Evolutionary conservation across 140 eudicot genomes (phyloP).

Genomic region (Ambrosia hybrid): DNA sequence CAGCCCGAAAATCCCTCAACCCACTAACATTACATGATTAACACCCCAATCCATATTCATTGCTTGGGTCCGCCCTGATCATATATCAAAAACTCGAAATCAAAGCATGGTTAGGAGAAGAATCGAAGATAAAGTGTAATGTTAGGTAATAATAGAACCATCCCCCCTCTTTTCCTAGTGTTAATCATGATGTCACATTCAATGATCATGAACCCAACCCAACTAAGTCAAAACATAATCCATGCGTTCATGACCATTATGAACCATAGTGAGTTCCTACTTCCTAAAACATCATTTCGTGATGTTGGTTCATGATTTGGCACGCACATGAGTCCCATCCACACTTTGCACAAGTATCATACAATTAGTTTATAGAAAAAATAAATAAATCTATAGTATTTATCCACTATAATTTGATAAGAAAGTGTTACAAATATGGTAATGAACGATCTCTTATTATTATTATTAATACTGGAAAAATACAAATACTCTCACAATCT

Average conservation of each 20-base stretch:
- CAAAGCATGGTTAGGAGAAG: constrained; percentile 19
- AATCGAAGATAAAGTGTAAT: constrained; percentile 24
- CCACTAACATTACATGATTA: too few relatives aligned
- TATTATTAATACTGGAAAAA: too few relatives aligned
- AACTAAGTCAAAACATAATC: constrained; percentile 37
- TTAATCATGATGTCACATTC: constrained; percentile 35
- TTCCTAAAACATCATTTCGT: constrained; percentile 34
- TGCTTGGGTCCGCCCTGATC: background rate
- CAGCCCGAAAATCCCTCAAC: too few relatives aligned
- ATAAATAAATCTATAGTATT: background rate
- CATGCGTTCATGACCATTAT: constrained; percentile 36
- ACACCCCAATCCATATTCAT: background rate
- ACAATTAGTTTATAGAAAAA: background rate
- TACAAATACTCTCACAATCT: too few relatives aligned
- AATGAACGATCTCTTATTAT: too few relatives aligned
- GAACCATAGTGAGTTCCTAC: constrained; percentile 40
- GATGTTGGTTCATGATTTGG: constrained; percentile 32
- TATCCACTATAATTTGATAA: too few relatives aligned
- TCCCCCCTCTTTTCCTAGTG: constrained; percentile 7
- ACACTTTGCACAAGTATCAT: constrained; percentile 1
- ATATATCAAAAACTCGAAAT: background rate
- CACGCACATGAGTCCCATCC: constrained; percentile 24
- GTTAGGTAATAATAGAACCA: constrained; percentile 35
- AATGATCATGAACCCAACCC: constrained; percentile 38
- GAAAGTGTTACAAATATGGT: too few relatives aligned